Evolutionary conservation across 441 rosid genomes (phyloP), one percentile per base, ranked within the genome.

Genomic region (Brassica hybrid): DNA sequence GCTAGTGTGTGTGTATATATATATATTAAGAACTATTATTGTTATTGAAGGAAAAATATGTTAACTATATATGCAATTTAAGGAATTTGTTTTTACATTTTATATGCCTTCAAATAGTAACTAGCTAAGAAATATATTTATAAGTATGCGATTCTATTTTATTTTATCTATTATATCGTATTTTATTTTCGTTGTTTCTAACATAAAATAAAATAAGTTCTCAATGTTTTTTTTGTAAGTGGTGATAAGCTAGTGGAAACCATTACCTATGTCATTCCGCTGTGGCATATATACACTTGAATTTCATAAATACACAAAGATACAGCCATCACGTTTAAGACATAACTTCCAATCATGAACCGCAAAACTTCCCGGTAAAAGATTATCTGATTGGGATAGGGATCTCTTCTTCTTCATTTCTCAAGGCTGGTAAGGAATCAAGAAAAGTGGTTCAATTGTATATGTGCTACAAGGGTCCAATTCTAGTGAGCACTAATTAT

Each of bases 21-120:
- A n/a, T n/a, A n/a, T n/a, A n/a, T 2, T n/a, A n/a, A n/a, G n/a
- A n/a, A n/a, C n/a, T n/a, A n/a, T n/a, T n/a, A n/a, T n/a, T n/a
- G n/a, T n/a, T n/a, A n/a, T n/a, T n/a, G n/a, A n/a, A n/a, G n/a
- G n/a, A n/a, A n/a, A n/a, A n/a, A 23, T 23, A 2, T 34, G 45
- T 38, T 38, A 38, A 50, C 43, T 14, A 27, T 27, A 27, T 27
- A 30, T 52, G 30, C n/a, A n/a, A n/a, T n/a, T n/a, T n/a, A 11
- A 32, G 3, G 17, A 54, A 2, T 32, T n/a, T n/a, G n/a, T 13
- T 4, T 12, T 36, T 34, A 18, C 52, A 19, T 56, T 56, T 69
- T 57, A 69, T 69, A 56, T 69, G 32, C 52, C 73, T 56, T 56
- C 27, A 69, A 34, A 69, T 18, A 48, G 50, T 30, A 69, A 54